A percentile compares a stretch with the other conserved stretches of the same genome.
These are phyloP conservation scores for Herpetospermum pedunculosum DNA, from an alignment of 306 rosid genomes.

Conservation along the genomic window DNA sequence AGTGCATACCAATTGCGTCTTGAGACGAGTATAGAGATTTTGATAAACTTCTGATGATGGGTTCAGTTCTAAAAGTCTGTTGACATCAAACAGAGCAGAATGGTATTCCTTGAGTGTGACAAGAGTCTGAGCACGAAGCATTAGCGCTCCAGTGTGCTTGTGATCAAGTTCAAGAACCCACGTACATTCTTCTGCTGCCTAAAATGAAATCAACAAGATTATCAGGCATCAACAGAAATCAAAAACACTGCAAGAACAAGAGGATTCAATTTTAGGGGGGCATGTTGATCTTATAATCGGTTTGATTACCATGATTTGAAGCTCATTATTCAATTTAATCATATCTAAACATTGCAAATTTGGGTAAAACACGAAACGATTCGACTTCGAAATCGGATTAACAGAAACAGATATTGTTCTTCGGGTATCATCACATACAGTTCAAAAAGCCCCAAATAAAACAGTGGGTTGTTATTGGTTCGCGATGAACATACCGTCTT, in stretches of 20 bases:
- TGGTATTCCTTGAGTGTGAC: conserved; percentile 80
- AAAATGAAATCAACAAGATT: conserved; percentile 14
- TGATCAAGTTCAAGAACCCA: conserved; percentile 81
- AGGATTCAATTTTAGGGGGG: background rate
- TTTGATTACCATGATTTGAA: background rate
- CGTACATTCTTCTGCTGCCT: conserved; percentile 94
- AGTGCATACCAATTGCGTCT: conserved; percentile 73
- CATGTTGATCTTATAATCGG: background rate
- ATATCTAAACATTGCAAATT: background rate
- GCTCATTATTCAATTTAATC: background rate
- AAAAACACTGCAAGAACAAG: background rate
- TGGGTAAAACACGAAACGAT: background rate
- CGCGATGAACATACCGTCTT: conserved; percentile 31
- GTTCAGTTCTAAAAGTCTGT: conserved; percentile 68
- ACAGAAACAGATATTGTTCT: background rate
- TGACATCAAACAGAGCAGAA: conserved; percentile 88
- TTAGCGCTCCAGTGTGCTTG: conserved; percentile 72
- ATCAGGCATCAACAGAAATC: background rate
- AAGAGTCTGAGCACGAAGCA: conserved; percentile 78
- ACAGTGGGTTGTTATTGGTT: background rate
- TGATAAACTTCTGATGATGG: conserved; percentile 92
- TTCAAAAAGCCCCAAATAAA: background rate
- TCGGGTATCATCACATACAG: background rate
- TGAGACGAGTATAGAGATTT: conserved; percentile 73
- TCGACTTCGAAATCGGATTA: background rate